phyloP scores from a whole-genome alignment of 768 basidiomycete genomes.

The Thelephora aurantiotincta region DNA sequence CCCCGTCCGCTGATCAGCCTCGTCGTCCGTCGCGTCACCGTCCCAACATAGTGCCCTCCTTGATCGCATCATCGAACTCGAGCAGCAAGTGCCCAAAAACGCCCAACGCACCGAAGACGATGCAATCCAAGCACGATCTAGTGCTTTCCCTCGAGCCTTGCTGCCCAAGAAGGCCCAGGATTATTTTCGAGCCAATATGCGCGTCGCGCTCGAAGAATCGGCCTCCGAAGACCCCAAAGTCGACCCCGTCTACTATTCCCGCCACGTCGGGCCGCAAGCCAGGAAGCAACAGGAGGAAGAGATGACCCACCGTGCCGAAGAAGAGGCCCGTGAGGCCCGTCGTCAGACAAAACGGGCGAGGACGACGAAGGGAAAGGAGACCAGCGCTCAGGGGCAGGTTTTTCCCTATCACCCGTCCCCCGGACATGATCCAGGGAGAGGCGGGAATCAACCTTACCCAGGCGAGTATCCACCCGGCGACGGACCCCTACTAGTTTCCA shows the following conservation, averaged over 20 bases:
- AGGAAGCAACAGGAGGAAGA: conserved; percentile 32
- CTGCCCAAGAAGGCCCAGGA: conserved; percentile 27
- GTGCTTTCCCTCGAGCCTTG: conserved; percentile 36
- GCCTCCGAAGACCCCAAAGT: conserved; percentile 27
- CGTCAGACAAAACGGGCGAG: conserved; percentile 20
- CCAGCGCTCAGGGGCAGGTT: conserved; percentile 14
- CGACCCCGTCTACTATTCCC: conserved; percentile 32
- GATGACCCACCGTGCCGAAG: conserved; percentile 23
- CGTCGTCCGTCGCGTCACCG: conserved; percentile 1
- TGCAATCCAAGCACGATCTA: conserved; percentile 9
- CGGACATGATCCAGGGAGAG: neutral
- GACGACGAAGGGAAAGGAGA: conserved; percentile 26
- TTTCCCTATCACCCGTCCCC: conserved; percentile 8
- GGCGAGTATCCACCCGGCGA: conserved; percentile 3
- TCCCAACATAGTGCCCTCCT: conserved; percentile 28
- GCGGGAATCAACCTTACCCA: neutral
- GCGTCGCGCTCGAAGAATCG: conserved; percentile 32
- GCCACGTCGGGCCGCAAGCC: conserved; percentile 30
- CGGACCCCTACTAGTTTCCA: conserved; percentile 23
- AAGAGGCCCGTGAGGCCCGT: conserved; percentile 29
- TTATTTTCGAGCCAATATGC: conserved; percentile 32
- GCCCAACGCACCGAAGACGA: conserved; percentile 9
- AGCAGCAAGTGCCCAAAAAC: conserved; percentile 23
- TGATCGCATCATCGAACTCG: conserved; percentile 49
- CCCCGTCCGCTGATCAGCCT: conserved; percentile 6